A percentile compares a stretch with the other conserved stretches of the same genome.
These are phyloP conservation scores for Sphagnum contortum DNA, from an alignment of 225 moss, liverwort and hornwort genomes.

Conservation along the genomic window DNA sequence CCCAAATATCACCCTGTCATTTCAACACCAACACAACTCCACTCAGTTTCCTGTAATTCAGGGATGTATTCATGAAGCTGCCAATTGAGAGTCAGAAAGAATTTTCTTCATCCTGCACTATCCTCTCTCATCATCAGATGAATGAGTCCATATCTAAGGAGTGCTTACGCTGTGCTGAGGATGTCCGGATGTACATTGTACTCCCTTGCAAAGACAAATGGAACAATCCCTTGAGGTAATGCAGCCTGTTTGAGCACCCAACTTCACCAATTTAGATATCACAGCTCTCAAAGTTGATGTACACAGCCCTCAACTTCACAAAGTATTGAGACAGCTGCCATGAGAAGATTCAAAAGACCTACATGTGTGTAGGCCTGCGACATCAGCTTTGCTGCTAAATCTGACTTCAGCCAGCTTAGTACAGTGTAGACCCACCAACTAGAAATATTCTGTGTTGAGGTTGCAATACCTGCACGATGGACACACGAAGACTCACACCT, in stretches of 20 bases:
- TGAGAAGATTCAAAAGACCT: too few species aligned
- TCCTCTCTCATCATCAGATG: too few species aligned
- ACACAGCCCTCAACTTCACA: too few species aligned
- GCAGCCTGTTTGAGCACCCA: conserved; percentile 53
- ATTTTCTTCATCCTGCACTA: too few species aligned
- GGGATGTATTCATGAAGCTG: too few species aligned
- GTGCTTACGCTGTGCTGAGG: conserved; percentile 74
- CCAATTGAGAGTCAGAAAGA: too few species aligned
- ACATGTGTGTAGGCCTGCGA: too few species aligned
- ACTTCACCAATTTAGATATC: too few species aligned
- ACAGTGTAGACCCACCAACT: background rate
- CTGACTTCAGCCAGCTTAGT: too few species aligned
- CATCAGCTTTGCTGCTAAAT: too few species aligned
- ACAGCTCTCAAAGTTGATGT: background rate
- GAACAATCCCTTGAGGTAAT: conserved; percentile 90
- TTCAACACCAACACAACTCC: background rate
- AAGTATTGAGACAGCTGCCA: too few species aligned
- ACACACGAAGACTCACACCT: conserved; percentile 63
- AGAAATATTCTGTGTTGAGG: background rate
- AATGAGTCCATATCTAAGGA: too few species aligned
- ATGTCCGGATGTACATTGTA: conserved; percentile 94
- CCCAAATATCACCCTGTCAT: conserved; percentile 39
- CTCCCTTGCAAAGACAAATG: conserved; percentile 95
- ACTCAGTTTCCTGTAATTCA: background rate
- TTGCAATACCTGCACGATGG: conserved; percentile 75